phyloP scores from a whole-genome alignment of 1,139 yeast species.

The Yamadazyma friedrichii region DNA sequence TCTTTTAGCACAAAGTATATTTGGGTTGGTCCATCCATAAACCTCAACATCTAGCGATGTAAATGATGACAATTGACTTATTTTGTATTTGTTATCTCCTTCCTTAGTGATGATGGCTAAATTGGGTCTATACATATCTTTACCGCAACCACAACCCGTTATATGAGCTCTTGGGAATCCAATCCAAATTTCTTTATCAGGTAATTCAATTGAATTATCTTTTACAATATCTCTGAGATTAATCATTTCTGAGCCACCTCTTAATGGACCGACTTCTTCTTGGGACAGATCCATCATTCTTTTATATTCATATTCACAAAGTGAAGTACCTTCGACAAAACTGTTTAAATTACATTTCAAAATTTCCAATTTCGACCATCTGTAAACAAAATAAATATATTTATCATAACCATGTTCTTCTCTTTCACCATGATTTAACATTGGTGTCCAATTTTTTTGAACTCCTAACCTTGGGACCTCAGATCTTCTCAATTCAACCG shows the following conservation, averaged over 20 bases:
- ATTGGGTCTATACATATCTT: conserved; percentile 47
- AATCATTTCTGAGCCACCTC: conserved; percentile 35
- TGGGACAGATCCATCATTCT: conserved; percentile 17
- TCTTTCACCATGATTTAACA: conserved; percentile 20
- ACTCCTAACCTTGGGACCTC: conserved; percentile 14
- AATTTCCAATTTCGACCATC: conserved; percentile 30
- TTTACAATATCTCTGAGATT: conserved; percentile 19
- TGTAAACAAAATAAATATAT: conserved; percentile 25
- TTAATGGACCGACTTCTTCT: conserved; percentile 27
- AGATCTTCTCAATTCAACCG: conserved; percentile 28
- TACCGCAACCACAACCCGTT: conserved; percentile 47
- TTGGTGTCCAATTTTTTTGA: conserved; percentile 37
- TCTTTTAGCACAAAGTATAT: conserved; percentile 22
- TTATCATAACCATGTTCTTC: conserved; percentile 19
- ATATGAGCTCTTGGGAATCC: conserved; percentile 51
- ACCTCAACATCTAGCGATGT: conserved; percentile 34
- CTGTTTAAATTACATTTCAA: conserved; percentile 22
- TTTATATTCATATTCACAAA: conserved; percentile 28
- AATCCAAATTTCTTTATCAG: conserved; percentile 46
- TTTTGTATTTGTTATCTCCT: conserved; percentile 21
- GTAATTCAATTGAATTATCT: conserved; percentile 11
- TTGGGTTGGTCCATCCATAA: conserved; percentile 30
- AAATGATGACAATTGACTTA: conserved; percentile 35
- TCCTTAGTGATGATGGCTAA: conserved; percentile 32
- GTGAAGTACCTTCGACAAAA: conserved; percentile 25